These are phyloP conservation scores for Tricholoma hemisulphureum DNA, from an alignment of 768 basidiomycete species.

Conservation along the genomic window DNA sequence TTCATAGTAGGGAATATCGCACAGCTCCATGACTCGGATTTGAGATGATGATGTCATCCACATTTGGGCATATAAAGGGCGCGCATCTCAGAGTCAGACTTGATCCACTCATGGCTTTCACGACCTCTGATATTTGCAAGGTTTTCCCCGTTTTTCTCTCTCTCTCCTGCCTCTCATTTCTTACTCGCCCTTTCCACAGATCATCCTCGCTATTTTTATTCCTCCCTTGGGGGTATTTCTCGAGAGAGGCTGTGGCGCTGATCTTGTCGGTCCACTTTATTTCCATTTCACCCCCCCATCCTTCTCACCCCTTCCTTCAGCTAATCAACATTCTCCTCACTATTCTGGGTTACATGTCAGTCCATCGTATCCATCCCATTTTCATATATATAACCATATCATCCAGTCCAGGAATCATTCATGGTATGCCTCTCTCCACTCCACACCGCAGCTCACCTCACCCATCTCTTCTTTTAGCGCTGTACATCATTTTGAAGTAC, in stretches of 20 bases:
- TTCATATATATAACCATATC: not conserved
- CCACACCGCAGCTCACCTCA: slow-evolving; percentile 5
- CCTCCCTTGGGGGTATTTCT: slow-evolving; percentile 88
- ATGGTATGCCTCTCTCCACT: slow-evolving; percentile 47
- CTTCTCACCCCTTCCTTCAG: slow-evolving; percentile 19
- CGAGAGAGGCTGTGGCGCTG: slow-evolving; percentile 79
- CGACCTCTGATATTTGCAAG: slow-evolving; percentile 76
- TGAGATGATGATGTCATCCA: slow-evolving; percentile 16
- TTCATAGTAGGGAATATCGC: slow-evolving; percentile 40
- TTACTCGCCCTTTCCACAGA: slow-evolving; percentile 38
- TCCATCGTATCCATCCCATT: slow-evolving; percentile 1
- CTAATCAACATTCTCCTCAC: slow-evolving; percentile 78
- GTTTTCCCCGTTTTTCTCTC: slow-evolving; percentile 30
- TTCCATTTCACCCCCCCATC: slow-evolving; percentile 6
- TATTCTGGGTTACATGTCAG: slow-evolving; percentile 77
- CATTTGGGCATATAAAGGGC: not conserved
- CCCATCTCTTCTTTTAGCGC: slow-evolving; percentile 40
- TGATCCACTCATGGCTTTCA: slow-evolving; percentile 66
- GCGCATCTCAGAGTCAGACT: no score
- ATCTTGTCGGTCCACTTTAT: slow-evolving; percentile 38
- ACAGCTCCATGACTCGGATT: slow-evolving; percentile 23
- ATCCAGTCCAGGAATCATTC: slow-evolving; percentile 72
- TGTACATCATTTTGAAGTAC: slow-evolving; percentile 82
- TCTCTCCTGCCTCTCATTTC: not conserved
- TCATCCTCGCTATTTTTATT: slow-evolving; percentile 62